Evolutionary conservation across 345 rosid species (phyloP).

Genomic region (Cochlearia excelsa): DNA sequence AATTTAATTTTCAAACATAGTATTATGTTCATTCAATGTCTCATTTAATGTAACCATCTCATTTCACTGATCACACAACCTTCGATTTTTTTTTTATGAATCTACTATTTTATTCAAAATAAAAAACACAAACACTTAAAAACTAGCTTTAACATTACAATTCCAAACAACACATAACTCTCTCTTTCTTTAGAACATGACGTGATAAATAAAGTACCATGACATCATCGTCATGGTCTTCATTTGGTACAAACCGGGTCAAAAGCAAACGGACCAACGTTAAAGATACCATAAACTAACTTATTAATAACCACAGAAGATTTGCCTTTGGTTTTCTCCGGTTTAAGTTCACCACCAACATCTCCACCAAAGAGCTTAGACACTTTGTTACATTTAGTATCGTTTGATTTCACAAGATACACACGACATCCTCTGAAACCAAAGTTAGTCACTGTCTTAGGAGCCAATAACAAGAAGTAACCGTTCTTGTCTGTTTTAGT

Average conservation of each 20-base stretch:
- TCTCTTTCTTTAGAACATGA: constrained; percentile 10
- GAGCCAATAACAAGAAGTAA: constrained; percentile 62
- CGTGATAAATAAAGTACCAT: constrained; percentile 15
- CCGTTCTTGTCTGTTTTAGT: constrained; percentile 49
- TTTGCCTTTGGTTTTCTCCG: constrained; percentile 36
- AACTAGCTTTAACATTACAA: constrained; percentile 28
- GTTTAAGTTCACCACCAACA: constrained; percentile 52
- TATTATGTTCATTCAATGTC: no score
- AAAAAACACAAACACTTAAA: constrained; percentile 21
- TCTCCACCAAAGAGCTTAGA: constrained; percentile 55
- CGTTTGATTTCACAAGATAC: constrained; percentile 46
- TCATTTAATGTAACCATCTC: neutral
- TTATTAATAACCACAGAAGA: constrained; percentile 32
- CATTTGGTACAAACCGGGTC: constrained; percentile 61
- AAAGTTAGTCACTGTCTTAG: constrained; percentile 65
- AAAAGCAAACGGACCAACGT: constrained; percentile 81
- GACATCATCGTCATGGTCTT: constrained; percentile 12
- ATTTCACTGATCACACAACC: neutral
- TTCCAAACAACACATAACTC: constrained; percentile 6
- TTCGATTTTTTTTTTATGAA: neutral
- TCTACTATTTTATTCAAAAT: constrained; percentile 22
- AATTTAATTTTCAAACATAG: no score
- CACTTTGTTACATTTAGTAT: constrained; percentile 43
- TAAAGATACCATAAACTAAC: constrained; percentile 45
- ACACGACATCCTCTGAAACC: constrained; percentile 79